Conservation (phyloP, 108 stramenopile genomes). For the Nannochloropsis oceanica region DNA sequence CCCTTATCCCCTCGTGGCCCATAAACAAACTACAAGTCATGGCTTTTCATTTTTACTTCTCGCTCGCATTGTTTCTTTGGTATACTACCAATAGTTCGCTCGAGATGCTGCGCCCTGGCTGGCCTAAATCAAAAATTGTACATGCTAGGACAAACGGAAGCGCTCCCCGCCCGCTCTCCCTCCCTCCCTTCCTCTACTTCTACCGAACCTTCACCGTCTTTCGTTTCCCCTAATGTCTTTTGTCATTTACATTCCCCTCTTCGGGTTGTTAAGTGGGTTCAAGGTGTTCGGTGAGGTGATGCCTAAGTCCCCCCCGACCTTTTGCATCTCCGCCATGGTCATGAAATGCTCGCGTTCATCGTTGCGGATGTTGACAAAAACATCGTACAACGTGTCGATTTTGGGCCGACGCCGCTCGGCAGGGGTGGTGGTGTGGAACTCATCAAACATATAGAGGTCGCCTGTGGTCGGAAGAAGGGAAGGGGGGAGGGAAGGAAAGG, state of each 20-base stretch:
- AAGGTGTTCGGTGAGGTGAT: not conserved
- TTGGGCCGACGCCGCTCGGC: not conserved
- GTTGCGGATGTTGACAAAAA: conserved; percentile 58
- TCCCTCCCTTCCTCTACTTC: too few species aligned
- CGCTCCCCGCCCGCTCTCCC: too few species aligned
- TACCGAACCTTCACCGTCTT: too few species aligned
- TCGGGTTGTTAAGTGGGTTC: not conserved
- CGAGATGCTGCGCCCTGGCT: too few species aligned
- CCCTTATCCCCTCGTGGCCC: too few species aligned
- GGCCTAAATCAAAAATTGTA: too few species aligned
- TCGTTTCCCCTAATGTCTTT: too few species aligned
- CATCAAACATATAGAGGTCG: conserved; percentile 36
- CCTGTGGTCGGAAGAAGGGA: conserved; percentile 42
- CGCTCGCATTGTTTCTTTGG: too few species aligned
- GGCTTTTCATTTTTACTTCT: too few species aligned
- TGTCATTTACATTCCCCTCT: not conserved
- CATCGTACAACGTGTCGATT: conserved; percentile 57
- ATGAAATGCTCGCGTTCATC: conserved; percentile 62
- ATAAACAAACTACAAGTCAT: too few species aligned
- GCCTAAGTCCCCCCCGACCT: not conserved
- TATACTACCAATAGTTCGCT: too few species aligned
- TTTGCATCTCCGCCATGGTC: conserved; percentile 29
- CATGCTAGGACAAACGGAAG: too few species aligned
- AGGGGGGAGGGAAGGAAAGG: not conserved
- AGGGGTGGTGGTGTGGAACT: conserved; percentile 30